Conservation (phyloP, 2,329 filamentous ascomycete genomes). For the Bisporella sp. region DNA sequence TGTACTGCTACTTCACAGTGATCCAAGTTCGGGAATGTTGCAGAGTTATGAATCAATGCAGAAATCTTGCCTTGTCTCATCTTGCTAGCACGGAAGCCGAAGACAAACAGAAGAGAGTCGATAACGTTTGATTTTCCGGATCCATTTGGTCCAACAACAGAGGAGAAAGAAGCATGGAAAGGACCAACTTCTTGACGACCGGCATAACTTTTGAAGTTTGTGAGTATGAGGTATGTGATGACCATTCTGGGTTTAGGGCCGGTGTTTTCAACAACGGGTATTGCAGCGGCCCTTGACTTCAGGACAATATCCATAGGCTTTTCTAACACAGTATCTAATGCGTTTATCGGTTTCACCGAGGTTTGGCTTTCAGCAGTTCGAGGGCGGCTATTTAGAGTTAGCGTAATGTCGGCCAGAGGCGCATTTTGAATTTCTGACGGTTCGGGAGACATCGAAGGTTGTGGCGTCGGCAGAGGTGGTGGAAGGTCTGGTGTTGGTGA, state of each 20-base stretch:
- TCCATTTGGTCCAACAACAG: constrained; percentile 94
- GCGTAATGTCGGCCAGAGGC: constrained; percentile 69
- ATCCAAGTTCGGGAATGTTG: constrained; percentile 74
- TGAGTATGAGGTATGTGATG: constrained; percentile 85
- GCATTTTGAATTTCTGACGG: constrained; percentile 43
- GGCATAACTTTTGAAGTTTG: constrained; percentile 98
- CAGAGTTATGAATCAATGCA: constrained; percentile 94
- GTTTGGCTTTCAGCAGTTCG: constrained; percentile 40
- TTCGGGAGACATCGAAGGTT: constrained; percentile 50
- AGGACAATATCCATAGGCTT: constrained; percentile 91
- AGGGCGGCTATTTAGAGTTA: constrained; percentile 55
- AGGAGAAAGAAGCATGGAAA: constrained; percentile 95
- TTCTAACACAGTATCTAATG: constrained; percentile 72
- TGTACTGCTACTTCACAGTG: constrained; percentile 95
- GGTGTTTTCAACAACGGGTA: constrained; percentile 64
- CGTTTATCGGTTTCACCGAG: constrained; percentile 61
- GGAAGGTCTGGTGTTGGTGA: constrained; percentile 26
- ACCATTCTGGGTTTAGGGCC: constrained; percentile 82
- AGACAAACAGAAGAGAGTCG: constrained; percentile 96
- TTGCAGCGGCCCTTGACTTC: constrained; percentile 68
- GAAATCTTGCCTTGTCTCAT: constrained; percentile 99
- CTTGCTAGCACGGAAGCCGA: constrained; percentile 96
- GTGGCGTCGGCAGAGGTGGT: constrained; percentile 40
- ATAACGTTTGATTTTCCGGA: constrained; percentile 99
- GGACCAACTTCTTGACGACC: constrained; percentile 92